Evolutionary conservation across 164 flowering plant genomes (phyloP), one percentile per base, ranked within the genome.

Genomic region (Macadamia integrifolia): DNA sequence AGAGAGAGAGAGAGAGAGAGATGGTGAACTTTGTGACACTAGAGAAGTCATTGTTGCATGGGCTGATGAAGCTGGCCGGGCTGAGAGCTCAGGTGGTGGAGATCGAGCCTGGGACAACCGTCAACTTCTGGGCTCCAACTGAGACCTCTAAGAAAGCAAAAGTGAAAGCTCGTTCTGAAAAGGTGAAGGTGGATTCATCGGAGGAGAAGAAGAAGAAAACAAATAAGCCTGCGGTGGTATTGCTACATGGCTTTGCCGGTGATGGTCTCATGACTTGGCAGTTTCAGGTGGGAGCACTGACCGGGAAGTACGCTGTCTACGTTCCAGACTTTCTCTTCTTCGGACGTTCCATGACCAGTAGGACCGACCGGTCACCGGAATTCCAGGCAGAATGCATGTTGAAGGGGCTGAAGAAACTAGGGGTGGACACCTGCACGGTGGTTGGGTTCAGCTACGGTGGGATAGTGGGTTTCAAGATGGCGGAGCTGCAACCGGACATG

Each of bases 371-470:
- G 53, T 83, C 94, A 0, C 92, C 92, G 0, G 46, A 29, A 6
- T 89, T 85, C 69, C 97, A 91, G 68, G 92, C 97, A 1, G 80
- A 87, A 74, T 81, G 84, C 59, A 58, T 89, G 79, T 86, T 67
- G 0, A 78, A 72, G 60, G 91, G 82, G 12, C 68, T 91, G 61
- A 58, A 68, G 43, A 79, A 76, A 73, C 82, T 89, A 1, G 90
- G 94, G 6, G 84, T 89, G 8, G 84, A 86, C 15, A 78, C 61
- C 72, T 91, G 88, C 66, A 69, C 71, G 1, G 63, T 84, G 43
- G 91, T 91, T 0, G 97, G 97, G 63, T 89, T 91, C 68, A 91
- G 97, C 69, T 91, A 91, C 31, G 97, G 97, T 2, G 97, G 97
- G 3, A 86, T 91, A 86, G 94, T 91, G 65, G 88, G 88, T 7